Evolutionary conservation across 2,329 filamentous ascomycete species (phyloP), one percentile per base, ranked within the genome.

Genomic region (Zopfia rhizophila): DNA sequence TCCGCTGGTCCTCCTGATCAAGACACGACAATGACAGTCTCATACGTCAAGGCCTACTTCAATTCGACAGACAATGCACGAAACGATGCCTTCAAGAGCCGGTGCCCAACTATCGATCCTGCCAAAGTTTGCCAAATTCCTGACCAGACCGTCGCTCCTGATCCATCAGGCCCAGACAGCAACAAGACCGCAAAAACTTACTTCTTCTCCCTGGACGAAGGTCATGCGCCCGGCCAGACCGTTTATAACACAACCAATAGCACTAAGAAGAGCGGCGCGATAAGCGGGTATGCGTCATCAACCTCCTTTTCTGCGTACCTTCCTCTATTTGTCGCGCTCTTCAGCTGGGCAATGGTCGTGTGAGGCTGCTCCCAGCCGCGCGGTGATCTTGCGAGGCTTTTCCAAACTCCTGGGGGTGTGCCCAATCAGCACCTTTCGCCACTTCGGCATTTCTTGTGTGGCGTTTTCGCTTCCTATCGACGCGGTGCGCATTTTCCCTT

Each of bases 11-110:
- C 89, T 3, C 89, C 89, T 0, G 55, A 57, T 0, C 52, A 75
- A 23, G 85, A 91, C 58, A 83, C 88, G 0, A 72, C 79, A 13
- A 76, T 90, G 58, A 82, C 79, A 5, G 78, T 92, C 17, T 81
- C 78, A 25, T 91, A 91, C 61, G 80, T 91, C 45, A 90, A 89
- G 67, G 86, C 85, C 0, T 93, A 92, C 69, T 93, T 91, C 75
- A 92, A 92, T 75, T 86, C 86, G 12, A 85, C 86, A 16, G 56
- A 68, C 21, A 50, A 55, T 0, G 56, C 56, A 7, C 59, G 61
- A 17, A 58, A 60, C 22, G 56, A 66, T 22, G 61, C 37, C 6
- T 69, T 71, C 56, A 59, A 51, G 38, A 50, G 64, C 25, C 63
- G 65, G 11, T 72, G 70, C 45, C 53, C 63, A 2, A 60, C 22